Base-by-base conservation (phyloP, 164 flowering plant species). In the Stephania japonica region DNA sequence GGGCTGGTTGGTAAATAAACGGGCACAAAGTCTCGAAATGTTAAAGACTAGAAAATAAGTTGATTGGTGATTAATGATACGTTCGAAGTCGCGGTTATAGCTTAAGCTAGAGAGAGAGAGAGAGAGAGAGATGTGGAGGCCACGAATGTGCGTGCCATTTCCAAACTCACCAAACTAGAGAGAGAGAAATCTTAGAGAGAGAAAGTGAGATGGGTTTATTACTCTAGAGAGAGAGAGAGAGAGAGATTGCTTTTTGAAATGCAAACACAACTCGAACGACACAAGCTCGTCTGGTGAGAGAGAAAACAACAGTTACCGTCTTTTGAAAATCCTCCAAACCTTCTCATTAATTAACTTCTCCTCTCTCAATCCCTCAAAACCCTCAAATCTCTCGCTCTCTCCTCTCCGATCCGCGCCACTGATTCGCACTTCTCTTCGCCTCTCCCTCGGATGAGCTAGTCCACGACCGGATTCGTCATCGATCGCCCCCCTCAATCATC, bases 371-470 rank as follows among this genome's bases (percentile, higher is more conserved):
- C 38, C 38, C 38, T 32, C 38, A 2, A 32, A 32, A 32, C 38
- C 38, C 38, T 32, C 4, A 24, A 41, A 63, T 49, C 5, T 61
- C 43, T 25, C 7, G 7, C 25, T 43, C 25, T 75, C n/a, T 62
- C n/a, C 50, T 47, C 73, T 47, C 56, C 77, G 78, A 76, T 71
- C 78, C 38, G 63, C 26, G 19, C 38, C 13, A 38, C 68, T 68
- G 68, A 70, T 21, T 63, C 50, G 42, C 65, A 41, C 44, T 64
- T 42, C 41, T 2, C 61, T 50, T 19, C 5, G 9, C 27, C 26
- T 70, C 18, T 72, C 25, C 65, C 50, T 16, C 47, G 75, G 75
- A 77, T 73, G 75, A 61, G 72, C 27, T 72, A 66, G 50, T 21
- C 65, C 67, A 68, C 72, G 38, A 72, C 19, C 2, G 38, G n/a